A percentile compares a stretch with the other conserved stretches of the same genome.
Evolutionary conservation across 495 filamentous ascomycete species (phyloP).

Genomic region (Penicillium lividum): DNA sequence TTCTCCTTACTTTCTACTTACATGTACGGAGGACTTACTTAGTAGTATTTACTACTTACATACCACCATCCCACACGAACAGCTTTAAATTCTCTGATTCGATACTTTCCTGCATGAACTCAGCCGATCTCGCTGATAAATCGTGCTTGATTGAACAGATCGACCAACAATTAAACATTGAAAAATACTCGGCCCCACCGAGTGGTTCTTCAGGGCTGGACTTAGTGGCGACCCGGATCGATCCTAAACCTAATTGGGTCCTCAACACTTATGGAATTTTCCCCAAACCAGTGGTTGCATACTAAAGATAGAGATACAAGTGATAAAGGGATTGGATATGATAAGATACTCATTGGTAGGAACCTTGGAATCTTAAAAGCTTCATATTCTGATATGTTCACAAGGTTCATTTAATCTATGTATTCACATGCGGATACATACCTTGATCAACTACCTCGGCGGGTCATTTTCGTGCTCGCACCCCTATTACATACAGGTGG

Average conservation of each 20-base stretch:
- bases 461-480: constrained; percentile 26
- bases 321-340: too few relatives aligned
- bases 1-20: not conserved
- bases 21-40: too few relatives aligned
- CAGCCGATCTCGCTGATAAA: not conserved
- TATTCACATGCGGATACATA: not conserved
- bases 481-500: constrained; percentile 12
- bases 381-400: not conserved
- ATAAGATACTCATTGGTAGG: too few relatives aligned
- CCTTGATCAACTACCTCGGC: constrained; percentile 20
- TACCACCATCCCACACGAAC: not conserved
- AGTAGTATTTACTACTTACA: not conserved
- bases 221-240: not conserved
- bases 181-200: not conserved
- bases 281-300: too few relatives aligned
- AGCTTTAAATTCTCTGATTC: not conserved
- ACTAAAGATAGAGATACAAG: too few relatives aligned
- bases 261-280: constrained; percentile 5
- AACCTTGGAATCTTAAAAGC: too few relatives aligned
- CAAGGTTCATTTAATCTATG: too few relatives aligned
- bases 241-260: constrained; percentile 3
- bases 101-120: not conserved
- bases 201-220: not conserved
- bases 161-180: not conserved
- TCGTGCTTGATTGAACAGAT: not conserved